phyloP scores from a whole-genome alignment of 2,329 filamentous ascomycete genomes.

The Gliomastix tumulicola region DNA sequence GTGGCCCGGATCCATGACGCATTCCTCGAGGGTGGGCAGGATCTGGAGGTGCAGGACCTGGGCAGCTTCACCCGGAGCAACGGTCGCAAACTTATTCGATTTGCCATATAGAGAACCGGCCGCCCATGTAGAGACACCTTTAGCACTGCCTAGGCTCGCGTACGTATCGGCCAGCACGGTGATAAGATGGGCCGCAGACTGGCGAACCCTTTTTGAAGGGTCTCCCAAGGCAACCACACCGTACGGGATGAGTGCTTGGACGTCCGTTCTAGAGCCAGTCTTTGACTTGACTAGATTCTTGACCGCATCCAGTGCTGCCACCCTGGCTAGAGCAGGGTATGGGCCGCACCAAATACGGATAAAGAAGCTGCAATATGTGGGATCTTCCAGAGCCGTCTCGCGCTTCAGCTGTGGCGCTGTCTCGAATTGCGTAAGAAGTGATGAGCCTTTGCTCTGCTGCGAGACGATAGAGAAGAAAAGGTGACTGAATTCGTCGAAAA shows the following conservation, averaged over 20 bases:
- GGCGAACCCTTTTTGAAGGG: slow-evolving; percentile 66
- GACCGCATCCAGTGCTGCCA: slow-evolving; percentile 60
- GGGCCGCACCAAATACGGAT: slow-evolving; percentile 67
- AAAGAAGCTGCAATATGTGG: slow-evolving; percentile 70
- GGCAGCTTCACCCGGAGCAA: slow-evolving; percentile 5
- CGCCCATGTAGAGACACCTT: slow-evolving; percentile 49
- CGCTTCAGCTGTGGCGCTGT: slow-evolving; percentile 46
- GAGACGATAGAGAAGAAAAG: slow-evolving; percentile 49
- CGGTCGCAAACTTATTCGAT: slow-evolving; percentile 14
- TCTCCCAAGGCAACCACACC: slow-evolving; percentile 69
- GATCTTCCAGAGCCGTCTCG: slow-evolving; percentile 46
- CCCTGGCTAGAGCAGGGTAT: slow-evolving; percentile 61
- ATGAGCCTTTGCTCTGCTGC: slow-evolving; percentile 28
- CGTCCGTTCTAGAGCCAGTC: slow-evolving; percentile 48
- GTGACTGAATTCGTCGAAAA: slow-evolving; percentile 53
- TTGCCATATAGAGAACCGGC: slow-evolving; percentile 59
- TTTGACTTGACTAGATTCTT: slow-evolving; percentile 47
- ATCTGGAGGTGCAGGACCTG: slow-evolving; percentile 54
- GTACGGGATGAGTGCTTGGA: slow-evolving; percentile 81
- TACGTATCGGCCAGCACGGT: slow-evolving; percentile 47
- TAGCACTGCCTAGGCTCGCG: slow-evolving; percentile 21
- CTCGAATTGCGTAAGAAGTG: slow-evolving; percentile 43
- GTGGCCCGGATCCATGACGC: slow-evolving; percentile 69
- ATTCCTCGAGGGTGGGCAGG: slow-evolving; percentile 77
- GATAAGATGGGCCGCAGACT: slow-evolving; percentile 64